Evolutionary conservation across 2,329 filamentous ascomycete genomes (phyloP).

Genomic region (Dactylellina parvicollis): DNA sequence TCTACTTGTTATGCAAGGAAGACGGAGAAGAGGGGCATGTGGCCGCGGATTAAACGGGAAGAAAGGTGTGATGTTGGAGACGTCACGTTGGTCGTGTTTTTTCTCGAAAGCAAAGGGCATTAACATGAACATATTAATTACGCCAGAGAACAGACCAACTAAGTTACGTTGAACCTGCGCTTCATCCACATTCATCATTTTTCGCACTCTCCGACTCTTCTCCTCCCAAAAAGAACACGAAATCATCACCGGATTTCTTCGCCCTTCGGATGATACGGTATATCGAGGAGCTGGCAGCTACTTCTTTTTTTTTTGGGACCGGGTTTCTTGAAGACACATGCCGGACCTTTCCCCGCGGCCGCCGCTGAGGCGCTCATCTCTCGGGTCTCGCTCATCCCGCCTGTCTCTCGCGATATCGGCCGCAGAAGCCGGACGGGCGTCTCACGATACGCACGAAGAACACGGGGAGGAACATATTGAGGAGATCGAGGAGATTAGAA

Average conservation of each 20-base stretch:
- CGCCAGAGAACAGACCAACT: constrained; percentile 20
- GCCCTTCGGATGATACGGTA: constrained; percentile 26
- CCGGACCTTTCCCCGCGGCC: constrained; percentile 50
- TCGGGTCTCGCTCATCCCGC: constrained; percentile 65
- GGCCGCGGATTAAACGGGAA: too few relatives aligned
- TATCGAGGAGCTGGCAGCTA: not conserved
- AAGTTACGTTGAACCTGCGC: not conserved
- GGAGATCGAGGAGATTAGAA: constrained; percentile 96
- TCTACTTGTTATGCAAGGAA: not conserved
- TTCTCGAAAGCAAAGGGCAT: not conserved
- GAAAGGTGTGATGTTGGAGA: not conserved
- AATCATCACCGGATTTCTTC: not conserved
- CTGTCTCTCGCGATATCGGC: constrained; percentile 74
- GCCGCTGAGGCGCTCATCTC: constrained; percentile 45
- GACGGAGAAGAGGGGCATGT: not conserved
- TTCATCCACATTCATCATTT: not conserved
- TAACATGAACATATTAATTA: not conserved
- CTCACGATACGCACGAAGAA: constrained; percentile 62
- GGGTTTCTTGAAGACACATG: constrained; percentile 37
- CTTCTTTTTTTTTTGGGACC: too few relatives aligned
- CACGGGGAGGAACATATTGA: constrained; percentile 75
- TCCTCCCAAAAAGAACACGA: not conserved
- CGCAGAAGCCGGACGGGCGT: constrained; percentile 68
- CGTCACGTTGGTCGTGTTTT: constrained; percentile 19
- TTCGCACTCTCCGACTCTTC: not conserved